These are phyloP conservation scores for Fusarium clavum DNA, from an alignment of 2,329 filamentous ascomycete genomes.

Conservation along the genomic window DNA sequence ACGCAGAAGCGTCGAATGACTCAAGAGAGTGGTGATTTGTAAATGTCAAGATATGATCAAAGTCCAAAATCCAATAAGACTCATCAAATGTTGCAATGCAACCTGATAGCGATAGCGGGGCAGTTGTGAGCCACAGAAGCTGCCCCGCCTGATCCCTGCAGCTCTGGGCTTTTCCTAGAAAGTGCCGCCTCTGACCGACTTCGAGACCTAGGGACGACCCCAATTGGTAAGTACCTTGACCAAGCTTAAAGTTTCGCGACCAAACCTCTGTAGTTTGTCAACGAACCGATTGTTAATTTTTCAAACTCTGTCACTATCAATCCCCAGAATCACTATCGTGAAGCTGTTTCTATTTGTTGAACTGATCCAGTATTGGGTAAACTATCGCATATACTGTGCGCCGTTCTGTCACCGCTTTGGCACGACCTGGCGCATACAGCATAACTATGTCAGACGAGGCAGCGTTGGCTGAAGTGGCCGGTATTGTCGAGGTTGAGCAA, in stretches of 20 bases:
- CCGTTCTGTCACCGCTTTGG: background rate
- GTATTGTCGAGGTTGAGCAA: conserved; percentile 47
- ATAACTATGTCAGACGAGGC: conserved; percentile 37
- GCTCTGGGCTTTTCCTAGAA: conserved; percentile 24
- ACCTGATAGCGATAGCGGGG: conserved; percentile 42
- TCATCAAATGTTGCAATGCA: conserved; percentile 31
- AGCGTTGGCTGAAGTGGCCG: conserved; percentile 41
- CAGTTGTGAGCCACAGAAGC: conserved; percentile 26
- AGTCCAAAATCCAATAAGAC: conserved; percentile 32
- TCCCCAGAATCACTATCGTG: background rate
- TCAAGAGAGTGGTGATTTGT: conserved; percentile 34
- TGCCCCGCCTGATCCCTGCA: conserved; percentile 48
- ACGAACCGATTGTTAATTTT: conserved; percentile 6
- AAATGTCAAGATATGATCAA: conserved; percentile 29
- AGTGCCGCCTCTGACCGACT: conserved; percentile 47
- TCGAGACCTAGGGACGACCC: conserved; percentile 4
- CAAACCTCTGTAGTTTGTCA: conserved; percentile 5
- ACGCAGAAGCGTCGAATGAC: conserved; percentile 17
- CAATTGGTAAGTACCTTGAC: conserved; percentile 33
- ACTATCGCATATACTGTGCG: background rate
- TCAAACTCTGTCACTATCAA: background rate
- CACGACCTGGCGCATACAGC: background rate
- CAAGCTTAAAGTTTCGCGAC: conserved; percentile 15
- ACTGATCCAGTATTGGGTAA: background rate
- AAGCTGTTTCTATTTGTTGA: background rate